Conservation (phyloP, 805 yeast species). For the Ogataea populi-albae region DNA sequence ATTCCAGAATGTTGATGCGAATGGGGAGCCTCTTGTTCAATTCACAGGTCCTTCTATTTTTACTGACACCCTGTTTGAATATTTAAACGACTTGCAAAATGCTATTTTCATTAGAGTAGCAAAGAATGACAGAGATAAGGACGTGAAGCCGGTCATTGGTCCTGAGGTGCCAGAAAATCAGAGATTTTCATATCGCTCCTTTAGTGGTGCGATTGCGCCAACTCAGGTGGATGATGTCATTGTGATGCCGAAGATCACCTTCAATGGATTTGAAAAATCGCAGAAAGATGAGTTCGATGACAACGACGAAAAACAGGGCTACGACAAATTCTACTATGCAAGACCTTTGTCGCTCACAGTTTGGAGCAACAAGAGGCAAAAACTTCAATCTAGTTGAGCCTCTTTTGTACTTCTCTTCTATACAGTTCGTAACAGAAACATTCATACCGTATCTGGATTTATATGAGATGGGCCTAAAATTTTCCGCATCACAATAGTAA, state of each 20-base stretch:
- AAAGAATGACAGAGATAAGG: slow-evolving; percentile 29
- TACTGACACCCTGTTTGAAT: slow-evolving; percentile 34
- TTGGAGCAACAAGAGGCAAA: slow-evolving; percentile 24
- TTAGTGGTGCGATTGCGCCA: slow-evolving; percentile 31
- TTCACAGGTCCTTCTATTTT: slow-evolving; percentile 35
- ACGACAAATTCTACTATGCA: slow-evolving; percentile 29
- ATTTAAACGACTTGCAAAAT: slow-evolving; percentile 26
- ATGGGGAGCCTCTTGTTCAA: slow-evolving; percentile 33
- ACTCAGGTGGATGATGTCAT: slow-evolving; percentile 32
- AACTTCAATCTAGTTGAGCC: slow-evolving; percentile 20
- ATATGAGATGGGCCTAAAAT: too few relatives aligned
- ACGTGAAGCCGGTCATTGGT: slow-evolving; percentile 26
- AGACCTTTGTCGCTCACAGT: slow-evolving; percentile 29
- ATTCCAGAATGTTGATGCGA: slow-evolving; percentile 30
- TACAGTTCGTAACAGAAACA: too few relatives aligned
- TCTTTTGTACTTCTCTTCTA: slow-evolving; percentile 1
- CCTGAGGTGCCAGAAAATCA: slow-evolving; percentile 28
- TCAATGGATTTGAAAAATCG: slow-evolving; percentile 24
- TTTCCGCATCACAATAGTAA: too few relatives aligned
- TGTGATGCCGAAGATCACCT: slow-evolving; percentile 31
- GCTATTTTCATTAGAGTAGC: slow-evolving; percentile 31
- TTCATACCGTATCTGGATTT: too few relatives aligned
- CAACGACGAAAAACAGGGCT: slow-evolving; percentile 27
- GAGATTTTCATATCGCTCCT: slow-evolving; percentile 29
- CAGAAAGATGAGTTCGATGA: slow-evolving; percentile 30